phyloP scores from a whole-genome alignment of 306 rosid species.

The Canavalia gladiata region DNA sequence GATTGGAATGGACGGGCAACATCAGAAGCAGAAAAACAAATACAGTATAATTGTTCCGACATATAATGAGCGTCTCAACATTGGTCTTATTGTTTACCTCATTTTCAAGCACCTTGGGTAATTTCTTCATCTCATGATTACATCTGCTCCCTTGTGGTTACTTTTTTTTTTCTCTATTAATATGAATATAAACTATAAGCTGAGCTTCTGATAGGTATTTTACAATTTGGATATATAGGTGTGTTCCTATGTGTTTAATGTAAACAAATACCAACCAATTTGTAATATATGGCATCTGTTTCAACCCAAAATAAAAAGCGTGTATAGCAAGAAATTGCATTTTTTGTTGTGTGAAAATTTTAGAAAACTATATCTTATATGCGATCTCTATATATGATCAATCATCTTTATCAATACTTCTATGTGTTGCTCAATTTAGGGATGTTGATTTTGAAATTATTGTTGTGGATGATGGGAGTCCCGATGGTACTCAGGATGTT shows the following conservation, averaged over 20 bases:
- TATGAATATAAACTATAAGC: conserved; percentile 1
- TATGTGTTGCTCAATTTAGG: conserved; percentile 55
- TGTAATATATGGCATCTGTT: conserved; percentile 3
- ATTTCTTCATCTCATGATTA: conserved; percentile 23
- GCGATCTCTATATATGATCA: conserved; percentile 1
- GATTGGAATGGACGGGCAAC: conserved; percentile 54
- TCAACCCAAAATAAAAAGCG: neutral
- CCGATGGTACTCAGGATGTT: conserved; percentile 94
- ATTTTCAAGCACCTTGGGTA: conserved; percentile 83
- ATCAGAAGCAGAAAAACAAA: conserved; percentile 69
- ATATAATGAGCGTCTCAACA: conserved; percentile 92
- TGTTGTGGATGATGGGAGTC: conserved; percentile 96
- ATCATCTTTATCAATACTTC: conserved; percentile 17
- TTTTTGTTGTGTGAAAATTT: neutral
- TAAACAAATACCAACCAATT: neutral
- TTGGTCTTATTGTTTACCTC: conserved; percentile 88
- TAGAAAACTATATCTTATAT: conserved; percentile 1
- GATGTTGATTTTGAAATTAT: conserved; percentile 88
- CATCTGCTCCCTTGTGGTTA: neutral
- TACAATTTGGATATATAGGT: neutral
- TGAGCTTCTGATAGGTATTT: conserved; percentile 5
- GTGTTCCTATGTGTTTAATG: neutral
- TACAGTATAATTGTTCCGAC: conserved; percentile 91
- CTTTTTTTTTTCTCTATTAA: neutral
- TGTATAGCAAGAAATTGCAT: neutral